phyloP scores from a whole-genome alignment of 2,329 filamentous ascomycete species.

The Leptographium procerum region DNA sequence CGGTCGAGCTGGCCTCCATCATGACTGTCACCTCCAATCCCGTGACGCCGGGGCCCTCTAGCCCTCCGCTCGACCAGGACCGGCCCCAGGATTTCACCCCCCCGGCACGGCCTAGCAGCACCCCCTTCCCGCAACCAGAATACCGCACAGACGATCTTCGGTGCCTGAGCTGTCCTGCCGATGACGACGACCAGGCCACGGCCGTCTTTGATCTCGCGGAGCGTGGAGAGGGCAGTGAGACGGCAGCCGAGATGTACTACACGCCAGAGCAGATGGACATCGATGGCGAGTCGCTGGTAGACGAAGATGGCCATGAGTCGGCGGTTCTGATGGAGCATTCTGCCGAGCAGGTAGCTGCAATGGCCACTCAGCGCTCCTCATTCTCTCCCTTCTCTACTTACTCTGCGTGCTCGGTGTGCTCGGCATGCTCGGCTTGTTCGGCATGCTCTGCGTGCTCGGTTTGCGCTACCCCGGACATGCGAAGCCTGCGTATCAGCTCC shows the following conservation, averaged over 20 bases:
- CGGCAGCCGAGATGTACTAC: not conserved
- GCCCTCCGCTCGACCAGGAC: constrained; percentile 36
- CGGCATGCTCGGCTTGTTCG: too few relatives aligned
- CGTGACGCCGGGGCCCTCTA: constrained; percentile 41
- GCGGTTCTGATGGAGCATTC: too few relatives aligned
- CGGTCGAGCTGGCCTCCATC: constrained; percentile 31
- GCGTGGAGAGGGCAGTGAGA: not conserved
- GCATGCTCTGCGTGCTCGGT: too few relatives aligned
- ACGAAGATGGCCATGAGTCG: too few relatives aligned
- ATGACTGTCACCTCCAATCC: constrained; percentile 40
- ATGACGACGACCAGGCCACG: constrained; percentile 1
- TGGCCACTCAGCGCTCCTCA: too few relatives aligned
- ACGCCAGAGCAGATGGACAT: not conserved
- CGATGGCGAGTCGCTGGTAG: not conserved
- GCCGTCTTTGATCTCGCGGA: not conserved
- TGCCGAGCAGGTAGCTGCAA: too few relatives aligned
- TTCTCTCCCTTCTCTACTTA: too few relatives aligned
- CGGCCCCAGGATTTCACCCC: constrained; percentile 36
- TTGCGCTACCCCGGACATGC: not conserved
- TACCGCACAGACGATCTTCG: constrained; percentile 32
- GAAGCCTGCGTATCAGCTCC: not conserved
- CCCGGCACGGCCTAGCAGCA: constrained; percentile 46
- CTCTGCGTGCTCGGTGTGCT: too few relatives aligned
- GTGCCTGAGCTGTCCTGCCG: constrained; percentile 26
- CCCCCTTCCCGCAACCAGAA: constrained; percentile 46